A percentile compares a stretch with the other conserved stretches of the same genome.
phyloP scores from a whole-genome alignment of 2,329 filamentous ascomycete species.

The Calonectria naviculata region DNA sequence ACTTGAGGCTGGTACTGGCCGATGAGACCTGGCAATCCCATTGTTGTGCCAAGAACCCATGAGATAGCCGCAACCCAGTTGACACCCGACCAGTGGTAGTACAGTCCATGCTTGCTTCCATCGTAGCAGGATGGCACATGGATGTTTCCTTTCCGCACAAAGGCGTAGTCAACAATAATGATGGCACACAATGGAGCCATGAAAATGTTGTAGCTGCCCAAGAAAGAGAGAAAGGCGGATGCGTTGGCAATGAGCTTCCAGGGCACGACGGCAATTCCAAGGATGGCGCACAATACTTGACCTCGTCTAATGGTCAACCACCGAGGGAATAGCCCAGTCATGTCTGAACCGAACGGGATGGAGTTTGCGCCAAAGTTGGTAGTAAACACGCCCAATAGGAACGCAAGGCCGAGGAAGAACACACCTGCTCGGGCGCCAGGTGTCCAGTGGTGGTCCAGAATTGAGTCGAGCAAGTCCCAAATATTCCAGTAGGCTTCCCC shows the following conservation, averaged over 20 bases:
- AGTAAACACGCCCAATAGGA: not conserved
- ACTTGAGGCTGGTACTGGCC: constrained; percentile 39
- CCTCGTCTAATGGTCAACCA: not conserved
- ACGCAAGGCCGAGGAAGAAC: not conserved
- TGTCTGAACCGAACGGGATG: not conserved
- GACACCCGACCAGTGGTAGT: constrained; percentile 47
- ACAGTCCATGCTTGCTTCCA: constrained; percentile 39
- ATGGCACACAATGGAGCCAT: not conserved
- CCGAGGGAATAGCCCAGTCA: not conserved
- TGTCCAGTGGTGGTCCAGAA: constrained; percentile 49
- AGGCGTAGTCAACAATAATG: constrained; percentile 44
- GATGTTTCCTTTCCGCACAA: constrained; percentile 43
- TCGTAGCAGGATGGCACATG: constrained; percentile 45
- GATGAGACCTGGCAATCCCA: constrained; percentile 43
- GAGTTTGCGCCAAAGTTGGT: constrained; percentile 1
- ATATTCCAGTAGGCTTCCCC: constrained; percentile 50
- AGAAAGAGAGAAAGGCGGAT: not conserved
- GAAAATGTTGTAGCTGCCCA: not conserved
- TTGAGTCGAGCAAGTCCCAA: constrained; percentile 48
- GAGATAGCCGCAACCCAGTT: constrained; percentile 42
- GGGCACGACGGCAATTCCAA: not conserved
- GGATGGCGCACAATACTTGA: not conserved
- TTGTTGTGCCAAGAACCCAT: constrained; percentile 37
- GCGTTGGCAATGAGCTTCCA: constrained; percentile 1
- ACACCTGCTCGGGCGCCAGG: constrained; percentile 23